These are phyloP conservation scores for Claviceps maximensis DNA, from an alignment of 2,329 filamentous ascomycete genomes.

Conservation along the genomic window DNA sequence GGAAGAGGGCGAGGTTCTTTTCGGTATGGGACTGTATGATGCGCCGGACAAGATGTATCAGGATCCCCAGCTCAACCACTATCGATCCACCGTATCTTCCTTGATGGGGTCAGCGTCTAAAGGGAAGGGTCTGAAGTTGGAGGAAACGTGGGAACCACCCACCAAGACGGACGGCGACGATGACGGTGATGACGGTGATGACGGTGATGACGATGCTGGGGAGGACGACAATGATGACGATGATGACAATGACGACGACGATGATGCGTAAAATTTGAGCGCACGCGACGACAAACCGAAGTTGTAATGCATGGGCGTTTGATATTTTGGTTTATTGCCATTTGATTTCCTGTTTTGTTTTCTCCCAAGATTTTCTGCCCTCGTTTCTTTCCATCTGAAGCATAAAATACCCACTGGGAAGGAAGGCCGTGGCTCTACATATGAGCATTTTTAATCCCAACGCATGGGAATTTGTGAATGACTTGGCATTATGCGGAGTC, in stretches of 20 bases:
- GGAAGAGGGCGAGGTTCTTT: slow-evolving; percentile 56
- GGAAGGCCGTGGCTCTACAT: too few relatives aligned
- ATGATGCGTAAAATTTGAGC: background rate
- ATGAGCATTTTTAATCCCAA: too few relatives aligned
- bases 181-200: slow-evolving; percentile 30
- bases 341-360: too few relatives aligned
- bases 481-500: too few relatives aligned
- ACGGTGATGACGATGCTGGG: slow-evolving; percentile 7
- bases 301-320: too few relatives aligned
- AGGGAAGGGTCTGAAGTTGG: slow-evolving; percentile 66
- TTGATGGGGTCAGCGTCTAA: slow-evolving; percentile 39
- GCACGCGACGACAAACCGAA: too few relatives aligned
- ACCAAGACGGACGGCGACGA: slow-evolving; percentile 45
- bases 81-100: slow-evolving; percentile 39
- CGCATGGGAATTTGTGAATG: too few relatives aligned
- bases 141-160: slow-evolving; percentile 66
- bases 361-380: too few relatives aligned
- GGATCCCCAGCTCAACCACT: slow-evolving; percentile 38
- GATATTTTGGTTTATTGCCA: too few relatives aligned
- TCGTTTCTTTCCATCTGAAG: too few relatives aligned
- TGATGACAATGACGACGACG: background rate
- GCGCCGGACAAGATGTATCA: slow-evolving; percentile 44
- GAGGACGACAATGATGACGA: slow-evolving; percentile 12
- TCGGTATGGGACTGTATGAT: slow-evolving; percentile 77
- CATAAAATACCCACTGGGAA: too few relatives aligned